Percentiles rank a stretch among this genome's conserved stretches.
phyloP scores from a whole-genome alignment of 768 basidiomycete species.

The Termitomyces sp. region DNA sequence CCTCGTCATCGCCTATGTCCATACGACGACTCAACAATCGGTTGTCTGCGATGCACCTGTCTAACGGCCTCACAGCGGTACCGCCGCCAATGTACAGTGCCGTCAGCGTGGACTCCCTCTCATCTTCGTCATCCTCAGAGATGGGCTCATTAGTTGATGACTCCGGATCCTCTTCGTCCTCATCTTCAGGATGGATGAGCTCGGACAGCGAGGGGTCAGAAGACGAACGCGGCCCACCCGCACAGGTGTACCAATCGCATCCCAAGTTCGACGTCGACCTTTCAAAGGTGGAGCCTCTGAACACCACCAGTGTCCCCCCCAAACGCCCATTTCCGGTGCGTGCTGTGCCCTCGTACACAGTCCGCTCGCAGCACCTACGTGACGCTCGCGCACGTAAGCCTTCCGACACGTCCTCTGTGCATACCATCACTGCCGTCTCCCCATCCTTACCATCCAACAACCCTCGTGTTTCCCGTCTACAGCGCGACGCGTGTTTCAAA shows the following conservation, averaged over 20 bases:
- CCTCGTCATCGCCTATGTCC: conserved; percentile 53
- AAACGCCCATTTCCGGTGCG: conserved; percentile 43
- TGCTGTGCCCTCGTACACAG: conserved; percentile 38
- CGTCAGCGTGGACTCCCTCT: conserved; percentile 32
- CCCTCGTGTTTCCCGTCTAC: conserved; percentile 5
- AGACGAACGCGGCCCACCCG: conserved; percentile 23
- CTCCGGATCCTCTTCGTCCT: conserved; percentile 52
- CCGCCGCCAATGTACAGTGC: conserved; percentile 38
- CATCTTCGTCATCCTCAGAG: conserved; percentile 46
- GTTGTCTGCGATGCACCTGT: conserved; percentile 39
- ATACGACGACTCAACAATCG: conserved; percentile 35
- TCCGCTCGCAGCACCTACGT: conserved; percentile 23
- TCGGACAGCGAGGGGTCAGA: conserved; percentile 46
- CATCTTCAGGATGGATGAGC: conserved; percentile 46
- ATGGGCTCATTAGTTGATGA: conserved; percentile 61
- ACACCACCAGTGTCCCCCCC: conserved; percentile 13
- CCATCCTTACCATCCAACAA: conserved; percentile 15
- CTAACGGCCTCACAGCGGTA: conserved; percentile 17
- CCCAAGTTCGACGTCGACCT: conserved; percentile 20
- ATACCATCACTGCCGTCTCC: conserved; percentile 34
- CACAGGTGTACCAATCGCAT: conserved; percentile 25
- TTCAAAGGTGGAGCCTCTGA: conserved; percentile 13
- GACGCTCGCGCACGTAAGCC: conserved; percentile 33
- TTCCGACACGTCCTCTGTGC: conserved; percentile 47
- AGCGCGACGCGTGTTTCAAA: conserved; percentile 13